Evolutionary conservation across 2,329 filamentous ascomycete genomes (phyloP).

Genomic region (Gnomoniopsis smithogilvyi): DNA sequence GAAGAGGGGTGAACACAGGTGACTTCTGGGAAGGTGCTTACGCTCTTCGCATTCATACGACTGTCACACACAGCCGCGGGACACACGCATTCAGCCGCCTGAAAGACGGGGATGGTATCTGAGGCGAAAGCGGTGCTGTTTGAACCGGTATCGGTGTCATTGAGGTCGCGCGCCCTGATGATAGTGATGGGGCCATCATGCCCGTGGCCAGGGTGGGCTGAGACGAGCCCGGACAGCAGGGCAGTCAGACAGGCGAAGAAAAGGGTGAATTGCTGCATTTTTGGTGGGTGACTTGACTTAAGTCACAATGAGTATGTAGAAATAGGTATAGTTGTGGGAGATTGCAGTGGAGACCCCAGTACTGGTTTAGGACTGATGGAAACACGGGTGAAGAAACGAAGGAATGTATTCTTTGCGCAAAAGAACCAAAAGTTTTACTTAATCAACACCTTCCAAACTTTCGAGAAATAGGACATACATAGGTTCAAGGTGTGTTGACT

Average conservation of each 20-base stretch:
- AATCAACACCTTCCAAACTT: too few species aligned
- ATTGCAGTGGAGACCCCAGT: background rate
- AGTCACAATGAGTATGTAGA: too few species aligned
- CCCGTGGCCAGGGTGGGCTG: constrained; percentile 10
- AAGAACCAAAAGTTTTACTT: too few species aligned
- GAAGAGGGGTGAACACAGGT: background rate
- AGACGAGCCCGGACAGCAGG: background rate
- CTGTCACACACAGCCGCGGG: constrained; percentile 15
- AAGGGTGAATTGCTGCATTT: constrained; percentile 3
- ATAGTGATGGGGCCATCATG: background rate
- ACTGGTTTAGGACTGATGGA: too few species aligned
- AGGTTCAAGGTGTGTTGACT: too few species aligned
- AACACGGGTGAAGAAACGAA: too few species aligned
- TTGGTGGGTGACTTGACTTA: background rate
- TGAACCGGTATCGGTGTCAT: background rate
- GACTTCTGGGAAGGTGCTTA: constrained; percentile 6
- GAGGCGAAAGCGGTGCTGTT: constrained; percentile 9
- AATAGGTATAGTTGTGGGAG: background rate
- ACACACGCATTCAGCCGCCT: constrained; percentile 15
- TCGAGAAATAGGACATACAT: too few species aligned
- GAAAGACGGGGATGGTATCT: constrained; percentile 18
- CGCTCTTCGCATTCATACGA: constrained; percentile 19
- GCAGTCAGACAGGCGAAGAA: constrained; percentile 2
- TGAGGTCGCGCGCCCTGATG: background rate
- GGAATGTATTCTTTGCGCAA: too few species aligned